Evolutionary conservation across 2,329 filamentous ascomycete genomes (phyloP), one percentile per base, ranked within the genome.

Genomic region (Hysterium pulicare): DNA sequence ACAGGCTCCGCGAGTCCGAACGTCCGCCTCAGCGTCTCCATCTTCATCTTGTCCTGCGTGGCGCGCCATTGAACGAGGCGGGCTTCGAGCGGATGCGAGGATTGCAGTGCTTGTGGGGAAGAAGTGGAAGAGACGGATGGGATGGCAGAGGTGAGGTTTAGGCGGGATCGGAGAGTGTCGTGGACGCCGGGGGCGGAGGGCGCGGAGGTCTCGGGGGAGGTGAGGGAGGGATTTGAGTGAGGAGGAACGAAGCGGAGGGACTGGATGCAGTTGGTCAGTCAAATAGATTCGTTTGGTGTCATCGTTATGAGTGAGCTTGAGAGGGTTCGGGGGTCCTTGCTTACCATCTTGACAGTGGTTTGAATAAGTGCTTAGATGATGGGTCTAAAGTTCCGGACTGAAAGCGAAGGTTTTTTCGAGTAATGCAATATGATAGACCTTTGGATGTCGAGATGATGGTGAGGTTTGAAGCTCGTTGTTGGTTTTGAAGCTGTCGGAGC

Each of bases 1-100:
- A 97, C 83, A 3, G 93, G 93, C 78, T 97, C 93, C 20, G 87
- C 88, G 59, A 96, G 84, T 52, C 93, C 93, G 68, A 90, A 97
- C 35, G 88, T 84, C 53, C 89, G 86, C 51, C 89, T 83, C 58
- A 97, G 80, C 40, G 83, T 78, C 72, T 90, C 83, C 87, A 95
- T 93, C 71, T 94, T 93, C 65, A 95, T 71, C 24, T 75, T 68
- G 58, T 95, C 86, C 72, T 96, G 91, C 32, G 90, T 95, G 45
- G 84, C 77, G 70, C 91, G 87, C 93, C 93, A 98, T 63, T 83
- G 80, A 61, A 84, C 81, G 45, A 98, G 86, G 49, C 93, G 90
- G 41, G 87, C 77, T 73, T 97, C 93, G 59, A 98, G 87, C 0
- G 93, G 93, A 76, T 98, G 93, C 2, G 84, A 72, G 33, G 83